phyloP scores from a whole-genome alignment of 2,329 filamentous ascomycete species.

The Thielaviopsis musarum region DNA sequence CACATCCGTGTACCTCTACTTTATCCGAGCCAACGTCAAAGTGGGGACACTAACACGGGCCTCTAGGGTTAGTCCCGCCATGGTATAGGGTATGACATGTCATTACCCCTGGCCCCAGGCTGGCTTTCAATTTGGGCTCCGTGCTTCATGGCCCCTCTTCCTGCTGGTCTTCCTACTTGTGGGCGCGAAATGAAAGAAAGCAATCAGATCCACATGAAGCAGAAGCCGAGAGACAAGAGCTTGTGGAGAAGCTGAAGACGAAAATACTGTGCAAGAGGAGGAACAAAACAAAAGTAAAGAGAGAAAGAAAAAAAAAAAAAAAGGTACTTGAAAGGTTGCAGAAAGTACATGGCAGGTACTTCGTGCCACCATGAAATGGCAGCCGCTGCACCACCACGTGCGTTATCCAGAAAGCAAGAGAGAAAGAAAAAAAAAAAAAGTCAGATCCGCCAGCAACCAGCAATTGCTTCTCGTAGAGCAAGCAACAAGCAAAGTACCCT shows the following conservation, averaged over 20 bases:
- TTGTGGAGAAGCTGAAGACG: too few relatives aligned
- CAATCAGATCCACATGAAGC: too few relatives aligned
- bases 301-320: background rate
- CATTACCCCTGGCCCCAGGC: background rate
- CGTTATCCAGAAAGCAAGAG: background rate
- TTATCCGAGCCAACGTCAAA: background rate
- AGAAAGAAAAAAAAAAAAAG: too few relatives aligned
- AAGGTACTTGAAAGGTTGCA: background rate
- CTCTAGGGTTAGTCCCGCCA: background rate
- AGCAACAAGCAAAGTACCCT: too few relatives aligned
- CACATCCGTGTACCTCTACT: background rate
- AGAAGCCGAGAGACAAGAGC: too few relatives aligned
- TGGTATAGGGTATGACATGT: background rate
- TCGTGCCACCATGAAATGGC: background rate
- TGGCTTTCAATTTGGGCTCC: too few relatives aligned
- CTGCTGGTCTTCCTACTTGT: too few relatives aligned
- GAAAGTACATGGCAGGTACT: background rate
- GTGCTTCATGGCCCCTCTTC: too few relatives aligned
- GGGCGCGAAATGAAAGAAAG: too few relatives aligned
- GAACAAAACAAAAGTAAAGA: background rate
- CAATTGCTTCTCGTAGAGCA: too few relatives aligned
- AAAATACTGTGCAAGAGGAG: too few relatives aligned
- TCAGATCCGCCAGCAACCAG: too few relatives aligned
- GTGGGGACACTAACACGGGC: background rate
- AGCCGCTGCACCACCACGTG: background rate